Percentiles rank a stretch among this genome's conserved stretches.
Conservation (phyloP, 164 flowering plant genomes). For the Tetrastigma voinierianum region DNA sequence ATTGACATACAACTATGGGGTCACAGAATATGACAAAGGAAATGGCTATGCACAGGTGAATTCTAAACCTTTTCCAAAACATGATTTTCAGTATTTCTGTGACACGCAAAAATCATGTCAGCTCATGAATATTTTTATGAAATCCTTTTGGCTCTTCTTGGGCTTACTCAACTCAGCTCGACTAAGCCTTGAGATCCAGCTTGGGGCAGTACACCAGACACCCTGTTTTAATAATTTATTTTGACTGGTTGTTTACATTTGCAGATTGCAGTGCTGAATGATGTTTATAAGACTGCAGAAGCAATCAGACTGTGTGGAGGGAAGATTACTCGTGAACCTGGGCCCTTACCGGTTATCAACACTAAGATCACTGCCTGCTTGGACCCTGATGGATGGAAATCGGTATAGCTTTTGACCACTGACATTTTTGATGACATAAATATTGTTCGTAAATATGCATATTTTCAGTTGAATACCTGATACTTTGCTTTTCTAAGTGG, state of each 20-base stretch:
- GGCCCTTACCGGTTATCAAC: conserved; percentile 42
- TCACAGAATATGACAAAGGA: conserved; percentile 47
- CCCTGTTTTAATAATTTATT: neutral
- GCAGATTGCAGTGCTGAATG: conserved; percentile 51
- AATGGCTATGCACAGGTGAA: conserved; percentile 49
- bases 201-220: too few species aligned
- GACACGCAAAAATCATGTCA: too few species aligned
- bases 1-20: conserved; percentile 48
- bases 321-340: conserved; percentile 38
- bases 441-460: too few species aligned
- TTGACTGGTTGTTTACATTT: conserved; percentile 1
- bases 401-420: conserved; percentile 22
- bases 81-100: neutral
- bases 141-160: neutral
- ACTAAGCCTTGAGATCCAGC: too few species aligned
- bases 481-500: too few species aligned
- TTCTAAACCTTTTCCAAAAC: neutral
- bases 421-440: too few species aligned
- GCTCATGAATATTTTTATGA: neutral
- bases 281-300: conserved; percentile 47
- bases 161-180: neutral
- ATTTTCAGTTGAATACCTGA: too few species aligned
- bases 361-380: conserved; percentile 47
- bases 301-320: conserved; percentile 37
- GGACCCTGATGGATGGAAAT: conserved; percentile 57